Evolutionary conservation across 495 filamentous ascomycete species (phyloP).

Genomic region (Hypomontagnella monticulosa): DNA sequence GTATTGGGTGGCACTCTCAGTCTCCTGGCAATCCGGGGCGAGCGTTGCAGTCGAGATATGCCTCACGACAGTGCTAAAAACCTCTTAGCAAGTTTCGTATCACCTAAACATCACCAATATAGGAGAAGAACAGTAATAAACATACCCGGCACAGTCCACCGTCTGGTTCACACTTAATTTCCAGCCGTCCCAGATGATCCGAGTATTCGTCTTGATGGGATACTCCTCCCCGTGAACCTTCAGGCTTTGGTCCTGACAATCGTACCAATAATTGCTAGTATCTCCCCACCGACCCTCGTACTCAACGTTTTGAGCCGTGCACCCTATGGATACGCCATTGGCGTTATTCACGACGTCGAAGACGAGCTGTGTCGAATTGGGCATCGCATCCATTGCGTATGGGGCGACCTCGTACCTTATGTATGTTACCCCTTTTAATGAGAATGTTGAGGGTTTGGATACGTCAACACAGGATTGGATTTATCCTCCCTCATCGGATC

Average conservation of each 20-base stretch:
- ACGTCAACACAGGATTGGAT: constrained; percentile 16
- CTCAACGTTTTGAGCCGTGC: constrained; percentile 16
- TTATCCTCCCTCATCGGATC: background rate
- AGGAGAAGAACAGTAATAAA: background rate
- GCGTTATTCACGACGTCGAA: constrained; percentile 35
- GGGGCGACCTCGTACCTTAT: constrained; percentile 14
- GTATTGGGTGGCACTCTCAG: constrained; percentile 19
- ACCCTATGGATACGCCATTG: constrained; percentile 32
- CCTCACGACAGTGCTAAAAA: constrained; percentile 15
- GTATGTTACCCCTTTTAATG: constrained; percentile 15
- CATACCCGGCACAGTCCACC: constrained; percentile 34
- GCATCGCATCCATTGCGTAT: background rate
- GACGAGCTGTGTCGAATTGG: constrained; percentile 37
- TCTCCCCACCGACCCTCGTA: constrained; percentile 22
- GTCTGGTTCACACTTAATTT: constrained; percentile 41
- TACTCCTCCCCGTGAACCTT: constrained; percentile 16
- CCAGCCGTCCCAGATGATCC: constrained; percentile 35
- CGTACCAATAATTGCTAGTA: constrained; percentile 26
- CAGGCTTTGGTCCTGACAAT: constrained; percentile 25
- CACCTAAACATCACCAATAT: background rate
- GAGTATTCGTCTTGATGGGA: constrained; percentile 29
- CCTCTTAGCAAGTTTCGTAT: background rate
- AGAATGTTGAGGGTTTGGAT: constrained; percentile 31
- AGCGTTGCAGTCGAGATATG: constrained; percentile 37
- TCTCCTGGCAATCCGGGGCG: constrained; percentile 32